These are phyloP conservation scores for Suhomyces wounanorum DNA, from an alignment of 1,139 yeast genomes.

Conservation along the genomic window DNA sequence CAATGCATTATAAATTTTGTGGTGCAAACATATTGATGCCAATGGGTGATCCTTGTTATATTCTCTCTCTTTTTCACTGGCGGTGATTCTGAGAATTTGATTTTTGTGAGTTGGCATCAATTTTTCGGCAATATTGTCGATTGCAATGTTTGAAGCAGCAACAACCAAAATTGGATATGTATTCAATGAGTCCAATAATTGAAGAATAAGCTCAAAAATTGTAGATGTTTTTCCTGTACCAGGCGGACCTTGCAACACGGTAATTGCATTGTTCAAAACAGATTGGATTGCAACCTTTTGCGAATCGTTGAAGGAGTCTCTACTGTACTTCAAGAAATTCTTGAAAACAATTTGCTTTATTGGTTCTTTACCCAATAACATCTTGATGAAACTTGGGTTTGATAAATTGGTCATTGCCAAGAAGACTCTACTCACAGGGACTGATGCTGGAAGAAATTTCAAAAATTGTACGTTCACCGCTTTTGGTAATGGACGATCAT, in stretches of 20 bases:
- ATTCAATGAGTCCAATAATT: conserved; percentile 54
- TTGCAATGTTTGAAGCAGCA: conserved; percentile 76
- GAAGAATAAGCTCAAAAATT: conserved; percentile 65
- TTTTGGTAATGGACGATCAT: conserved; percentile 50
- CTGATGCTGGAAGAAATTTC: conserved; percentile 61
- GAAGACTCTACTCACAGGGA: conserved; percentile 62
- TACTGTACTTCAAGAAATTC: conserved; percentile 53
- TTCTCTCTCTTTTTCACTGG: conserved; percentile 62
- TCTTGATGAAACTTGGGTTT: conserved; percentile 57
- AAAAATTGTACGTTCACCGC: conserved; percentile 38
- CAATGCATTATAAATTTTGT: conserved; percentile 53
- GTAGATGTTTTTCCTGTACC: conserved; percentile 72
- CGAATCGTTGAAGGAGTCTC: conserved; percentile 56
- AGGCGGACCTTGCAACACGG: conserved; percentile 69
- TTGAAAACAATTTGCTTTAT: conserved; percentile 60
- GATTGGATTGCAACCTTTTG: conserved; percentile 70
- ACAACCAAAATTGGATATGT: conserved; percentile 69
- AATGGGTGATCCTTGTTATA: conserved; percentile 58
- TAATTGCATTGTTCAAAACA: conserved; percentile 64
- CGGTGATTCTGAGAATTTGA: conserved; percentile 60
- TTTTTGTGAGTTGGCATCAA: conserved; percentile 51
- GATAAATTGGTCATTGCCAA: conserved; percentile 63
- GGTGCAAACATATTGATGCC: conserved; percentile 62
- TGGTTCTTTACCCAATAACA: conserved; percentile 62
- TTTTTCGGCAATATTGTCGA: conserved; percentile 76